Base-by-base conservation (phyloP, 192 early-diverging fungal species). In the Backusella liffmaniae region DNA sequence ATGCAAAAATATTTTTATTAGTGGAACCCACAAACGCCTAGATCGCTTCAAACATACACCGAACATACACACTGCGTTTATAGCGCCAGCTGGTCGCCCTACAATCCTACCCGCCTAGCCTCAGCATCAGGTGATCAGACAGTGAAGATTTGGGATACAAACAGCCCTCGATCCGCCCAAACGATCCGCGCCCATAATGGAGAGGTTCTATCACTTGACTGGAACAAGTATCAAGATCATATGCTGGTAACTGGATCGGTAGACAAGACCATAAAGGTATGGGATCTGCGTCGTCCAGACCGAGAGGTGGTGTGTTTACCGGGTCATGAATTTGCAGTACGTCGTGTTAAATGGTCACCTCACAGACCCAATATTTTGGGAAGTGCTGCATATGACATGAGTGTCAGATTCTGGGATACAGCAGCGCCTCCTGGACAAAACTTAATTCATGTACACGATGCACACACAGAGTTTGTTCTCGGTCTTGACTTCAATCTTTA, bases 11-110 rank as follows among this genome's bases (percentile, higher is more conserved):
- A 16, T 5, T 26, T 16, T 32, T 16, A 13, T 41, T 62, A 96
- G 94, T 99, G 98, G 98, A 89, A 82, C 51, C 98, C 97, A 13
- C 91, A 92, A 71, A 71, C 73, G 13, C 90, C 92, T 0, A 77
- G 87, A 42, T 97, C 97, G 51, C 77, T 98, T 66, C 82, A 85
- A 42, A 98, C 96, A 12, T 99, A 87, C 79, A 86, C 87, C n/a
- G 97, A 95, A 59, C 98, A 99, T 82, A 89, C 89, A 1, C 89
- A 93, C 18, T 99, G 98, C 81, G 92, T 99, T n/a, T 99, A 99
- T 76, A 87, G 88, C 39, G 90, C 94, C 10, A 81, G 86, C 10
- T 99, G 96, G 96, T 94, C 91, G 0, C 98, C 98, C 5, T 86
- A 90, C 65, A 83, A 85, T 13, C 80, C 90, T 7, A 90, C 92